Percentiles rank a stretch among this genome's conserved stretches.
These are phyloP conservation scores for Mortierella sp. DNA, from an alignment of 371 early-diverging fungal genomes.

Conservation along the genomic window DNA sequence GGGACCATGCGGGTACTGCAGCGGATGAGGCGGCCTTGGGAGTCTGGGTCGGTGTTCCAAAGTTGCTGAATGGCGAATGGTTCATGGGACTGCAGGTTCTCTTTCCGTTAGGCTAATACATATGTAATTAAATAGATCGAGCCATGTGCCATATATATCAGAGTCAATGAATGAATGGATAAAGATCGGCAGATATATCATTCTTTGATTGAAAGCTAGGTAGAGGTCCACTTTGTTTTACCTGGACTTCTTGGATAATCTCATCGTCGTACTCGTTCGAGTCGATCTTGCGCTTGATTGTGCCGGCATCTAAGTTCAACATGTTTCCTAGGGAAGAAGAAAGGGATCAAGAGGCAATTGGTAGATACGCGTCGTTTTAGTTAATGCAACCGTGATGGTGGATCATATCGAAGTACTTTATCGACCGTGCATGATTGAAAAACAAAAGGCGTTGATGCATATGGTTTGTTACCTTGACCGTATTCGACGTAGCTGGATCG, in stretches of 20 bases:
- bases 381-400: no score
- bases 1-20: slow-evolving; percentile 12
- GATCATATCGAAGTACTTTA: no score
- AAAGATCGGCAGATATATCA: background rate
- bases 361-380: no score
- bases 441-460: no score
- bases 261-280: slow-evolving; percentile 56
- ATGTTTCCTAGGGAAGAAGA: slow-evolving; percentile 36
- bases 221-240: slow-evolving; percentile 1
- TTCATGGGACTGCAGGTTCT: slow-evolving; percentile 34
- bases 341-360: background rate
- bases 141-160: no score
- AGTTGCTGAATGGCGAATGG: slow-evolving; percentile 30
- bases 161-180: background rate
- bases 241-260: slow-evolving; percentile 40
- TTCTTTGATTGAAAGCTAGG: background rate
- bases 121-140: no score
- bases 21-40: background rate
- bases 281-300: slow-evolving; percentile 56
- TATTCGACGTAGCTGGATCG: slow-evolving; percentile 54
- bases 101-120: slow-evolving; percentile 51
- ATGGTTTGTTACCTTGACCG: slow-evolving; percentile 41
- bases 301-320: slow-evolving; percentile 51
- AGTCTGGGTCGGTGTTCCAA: slow-evolving; percentile 28
- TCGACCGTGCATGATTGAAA: no score